phyloP scores from a whole-genome alignment of 371 early-diverging fungal genomes.

The Rhizopus delemar region DNA sequence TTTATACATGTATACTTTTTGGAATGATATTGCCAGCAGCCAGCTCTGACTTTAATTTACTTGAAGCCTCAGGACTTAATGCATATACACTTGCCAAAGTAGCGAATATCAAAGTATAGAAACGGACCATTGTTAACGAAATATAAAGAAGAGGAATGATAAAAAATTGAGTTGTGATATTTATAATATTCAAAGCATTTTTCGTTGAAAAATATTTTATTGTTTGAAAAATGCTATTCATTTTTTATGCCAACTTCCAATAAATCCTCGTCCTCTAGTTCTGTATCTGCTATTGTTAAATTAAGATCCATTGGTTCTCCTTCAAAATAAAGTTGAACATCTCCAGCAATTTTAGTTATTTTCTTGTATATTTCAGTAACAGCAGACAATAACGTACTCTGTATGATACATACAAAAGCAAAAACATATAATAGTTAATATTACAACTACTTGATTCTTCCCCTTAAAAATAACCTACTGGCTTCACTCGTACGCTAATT shows the following conservation, averaged over 20 bases:
- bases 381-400: constrained; percentile 9
- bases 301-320: constrained; percentile 33
- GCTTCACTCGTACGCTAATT: constrained; percentile 30
- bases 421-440: neutral
- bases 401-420: too few relatives aligned
- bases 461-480: constrained; percentile 23
- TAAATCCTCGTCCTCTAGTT: constrained; percentile 45
- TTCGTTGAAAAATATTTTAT: constrained; percentile 5
- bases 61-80: constrained; percentile 6
- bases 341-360: neutral
- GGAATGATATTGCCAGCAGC: constrained; percentile 15
- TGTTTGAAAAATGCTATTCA: constrained; percentile 5
- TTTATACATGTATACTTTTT: constrained; percentile 9
- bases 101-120: constrained; percentile 8
- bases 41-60: constrained; percentile 10
- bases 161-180: neutral
- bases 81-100: constrained; percentile 13
- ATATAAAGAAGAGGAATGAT: constrained; percentile 2
- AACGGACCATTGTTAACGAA: constrained; percentile 5
- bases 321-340: constrained; percentile 34
- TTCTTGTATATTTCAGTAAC: constrained; percentile 6
- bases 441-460: neutral
- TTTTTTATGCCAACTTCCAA: constrained; percentile 30
- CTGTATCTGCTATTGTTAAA: constrained; percentile 30
- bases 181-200: constrained; percentile 5